Evolutionary conservation across 2,329 filamentous ascomycete genomes (phyloP).

Genomic region (Ophiostoma tasmaniense): DNA sequence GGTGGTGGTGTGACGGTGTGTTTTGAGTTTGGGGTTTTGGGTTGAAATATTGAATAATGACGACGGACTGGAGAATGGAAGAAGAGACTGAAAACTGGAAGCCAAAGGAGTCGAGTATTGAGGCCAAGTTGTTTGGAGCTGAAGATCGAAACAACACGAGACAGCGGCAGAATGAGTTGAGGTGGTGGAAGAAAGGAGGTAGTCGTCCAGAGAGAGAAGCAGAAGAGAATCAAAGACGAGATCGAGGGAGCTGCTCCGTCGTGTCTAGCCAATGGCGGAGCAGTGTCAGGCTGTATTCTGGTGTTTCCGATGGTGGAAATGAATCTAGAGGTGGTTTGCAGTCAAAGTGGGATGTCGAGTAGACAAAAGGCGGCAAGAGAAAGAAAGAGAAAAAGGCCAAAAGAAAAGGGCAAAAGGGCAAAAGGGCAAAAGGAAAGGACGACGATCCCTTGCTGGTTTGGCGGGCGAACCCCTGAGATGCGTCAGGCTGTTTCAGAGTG

Average conservation of each 20-base stretch:
- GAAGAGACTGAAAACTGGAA: not conserved
- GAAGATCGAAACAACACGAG: not conserved
- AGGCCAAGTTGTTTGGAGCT: not conserved
- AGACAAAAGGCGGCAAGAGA: not conserved
- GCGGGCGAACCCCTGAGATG: conserved; percentile 25
- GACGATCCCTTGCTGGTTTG: conserved; percentile 12
- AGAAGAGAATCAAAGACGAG: not conserved
- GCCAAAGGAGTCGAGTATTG: not conserved
- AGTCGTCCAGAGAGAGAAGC: not conserved
- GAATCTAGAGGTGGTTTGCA: not conserved
- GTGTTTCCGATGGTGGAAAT: conserved; percentile 1
- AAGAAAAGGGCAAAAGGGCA: no score
- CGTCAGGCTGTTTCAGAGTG: conserved; percentile 34
- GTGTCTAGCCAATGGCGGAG: not conserved
- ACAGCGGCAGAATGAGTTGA: not conserved
- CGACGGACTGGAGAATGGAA: not conserved
- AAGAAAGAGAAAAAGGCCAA: no score
- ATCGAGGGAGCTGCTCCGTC: not conserved
- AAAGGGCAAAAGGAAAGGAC: not conserved
- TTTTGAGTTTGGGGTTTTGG: not conserved
- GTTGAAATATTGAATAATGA: no score
- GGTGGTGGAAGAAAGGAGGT: not conserved
- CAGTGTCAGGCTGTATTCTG: not conserved
- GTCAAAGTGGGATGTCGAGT: not conserved
- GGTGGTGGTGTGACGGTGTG: not conserved